Conservation (phyloP, 306 rosid species). For the Styphnolobium japonicum region DNA sequence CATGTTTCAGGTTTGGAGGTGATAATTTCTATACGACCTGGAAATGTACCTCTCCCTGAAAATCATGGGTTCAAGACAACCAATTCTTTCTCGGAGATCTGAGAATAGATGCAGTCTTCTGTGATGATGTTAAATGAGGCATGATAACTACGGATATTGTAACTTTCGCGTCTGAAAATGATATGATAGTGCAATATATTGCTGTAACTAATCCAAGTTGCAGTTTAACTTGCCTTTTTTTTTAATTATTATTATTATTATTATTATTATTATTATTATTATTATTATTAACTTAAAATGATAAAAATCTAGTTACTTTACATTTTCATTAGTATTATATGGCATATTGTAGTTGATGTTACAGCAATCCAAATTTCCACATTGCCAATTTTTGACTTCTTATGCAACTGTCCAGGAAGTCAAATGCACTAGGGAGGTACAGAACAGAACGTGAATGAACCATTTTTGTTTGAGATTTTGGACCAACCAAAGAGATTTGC, state of each 20-base stretch:
- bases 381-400: not conserved
- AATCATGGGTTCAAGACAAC: slow-evolving; percentile 77
- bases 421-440: not conserved
- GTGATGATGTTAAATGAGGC: slow-evolving; percentile 21
- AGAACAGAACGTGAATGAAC: not conserved
- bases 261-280: no score
- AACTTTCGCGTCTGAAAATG: slow-evolving; percentile 8
- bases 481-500: not conserved
- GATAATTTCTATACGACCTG: slow-evolving; percentile 76
- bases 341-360: not conserved
- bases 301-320: not conserved
- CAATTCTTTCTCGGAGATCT: slow-evolving; percentile 66
- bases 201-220: not conserved
- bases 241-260: no score
- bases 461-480: not conserved
- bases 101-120: slow-evolving; percentile 26
- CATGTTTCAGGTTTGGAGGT: slow-evolving; percentile 73
- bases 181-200: slow-evolving; percentile 6
- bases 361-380: not conserved
- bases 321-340: not conserved
- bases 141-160: not conserved
- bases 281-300: not conserved
- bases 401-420: not conserved
- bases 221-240: not conserved
- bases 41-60: slow-evolving; percentile 86